Evolutionary conservation across 2,329 filamentous ascomycete species (phyloP), one percentile per base, ranked within the genome.

Genomic region (Alternaria incomplexa): DNA sequence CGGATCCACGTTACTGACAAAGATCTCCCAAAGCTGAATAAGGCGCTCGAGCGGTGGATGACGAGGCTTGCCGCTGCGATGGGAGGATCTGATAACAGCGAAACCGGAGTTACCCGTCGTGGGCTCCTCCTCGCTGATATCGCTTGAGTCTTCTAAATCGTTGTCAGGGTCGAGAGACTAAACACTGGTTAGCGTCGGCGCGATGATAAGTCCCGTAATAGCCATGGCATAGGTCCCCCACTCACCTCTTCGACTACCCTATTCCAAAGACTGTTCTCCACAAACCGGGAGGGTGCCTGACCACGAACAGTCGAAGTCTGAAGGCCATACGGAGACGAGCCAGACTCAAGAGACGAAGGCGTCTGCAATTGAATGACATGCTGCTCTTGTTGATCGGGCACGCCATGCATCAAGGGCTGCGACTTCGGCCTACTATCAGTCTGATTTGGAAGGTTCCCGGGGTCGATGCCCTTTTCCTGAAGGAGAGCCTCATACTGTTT

Each of bases 21-120:
- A 93, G 12, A 88, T 83, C 73, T 92, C 89, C 91, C 91, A 93
- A 11, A 93, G 83, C 56, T 85, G 84, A 68, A 91, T 88, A 40
- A 91, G 86, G 23, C 91, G 87, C 13, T 87, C 84, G 0, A 87
- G 85, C 5, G 87, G 82, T 0, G 91, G 91, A 67, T 90, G 88
- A 11, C 89, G 80, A 48, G 83, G 82, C 20, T 84, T 80, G 50
- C 91, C 77, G 67, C 92, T 86, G n/a, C 59, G 56, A 22, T 57
- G 54, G 40, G 47, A n/a, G 43, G 56, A 56, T 15, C 36, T 62
- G 36, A 60, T 62, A 45, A 78, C 66, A 32, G 76, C 66, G 64
- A 55, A 81, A 1, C 85, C 83, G n/a, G 85, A 85, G 28, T 83
- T 86, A 7, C 89, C 88, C 12, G 87, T 85, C 1, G n/a, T 50